Base-by-base conservation (phyloP, 139 green algal species). In the Picochlorum sp. region DNA sequence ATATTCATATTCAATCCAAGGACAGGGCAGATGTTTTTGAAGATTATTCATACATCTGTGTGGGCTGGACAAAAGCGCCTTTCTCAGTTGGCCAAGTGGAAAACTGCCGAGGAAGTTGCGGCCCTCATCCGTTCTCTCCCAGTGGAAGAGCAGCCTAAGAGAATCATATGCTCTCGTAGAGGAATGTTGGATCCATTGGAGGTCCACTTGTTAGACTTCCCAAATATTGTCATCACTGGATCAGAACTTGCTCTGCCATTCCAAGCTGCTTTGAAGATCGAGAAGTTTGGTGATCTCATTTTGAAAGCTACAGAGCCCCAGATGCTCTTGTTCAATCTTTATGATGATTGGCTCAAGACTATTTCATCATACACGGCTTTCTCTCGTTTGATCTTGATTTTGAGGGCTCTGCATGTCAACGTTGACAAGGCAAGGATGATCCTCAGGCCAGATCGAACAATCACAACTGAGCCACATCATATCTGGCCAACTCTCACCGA, bases 1-100 rank as follows among this genome's bases (percentile, higher is more conserved):
- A 98, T 99, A 84, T 99, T 98, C 85, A 99, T 99, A 81, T 98
- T 99, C 90, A 99, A 99, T 84, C 94, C 94, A 26, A 84, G 94
- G 68, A 96, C 89, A 8, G 92, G 92, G 20, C 92, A 97, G 81
- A 88, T 98, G 11, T 97, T 97, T 79, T 77, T 97, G 10, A 97
- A 98, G 85, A 95, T 97, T 84, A 97, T 98, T 72, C 92, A 98
- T 86, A 97, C 92, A 49, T 86, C 68, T 37, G 94, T 98, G 72
- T 99, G 94, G 94, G 94, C 94, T 14, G 94, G 94, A 4, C 94
- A 99, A 88, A 99, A 99, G 85, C 92, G 94, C 37, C 85, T 99
- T 41, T 85, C 78, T 21, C 94, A 99, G 86, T 86, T 99, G 51
- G 88, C 94, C 61, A 99, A 99, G 80, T 99, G 94, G 94, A 99